A percentile compares a stretch with the other conserved stretches of the same genome.
Evolutionary conservation across 306 rosid species (phyloP).

Genomic region (Luffa aegyptiaca): DNA sequence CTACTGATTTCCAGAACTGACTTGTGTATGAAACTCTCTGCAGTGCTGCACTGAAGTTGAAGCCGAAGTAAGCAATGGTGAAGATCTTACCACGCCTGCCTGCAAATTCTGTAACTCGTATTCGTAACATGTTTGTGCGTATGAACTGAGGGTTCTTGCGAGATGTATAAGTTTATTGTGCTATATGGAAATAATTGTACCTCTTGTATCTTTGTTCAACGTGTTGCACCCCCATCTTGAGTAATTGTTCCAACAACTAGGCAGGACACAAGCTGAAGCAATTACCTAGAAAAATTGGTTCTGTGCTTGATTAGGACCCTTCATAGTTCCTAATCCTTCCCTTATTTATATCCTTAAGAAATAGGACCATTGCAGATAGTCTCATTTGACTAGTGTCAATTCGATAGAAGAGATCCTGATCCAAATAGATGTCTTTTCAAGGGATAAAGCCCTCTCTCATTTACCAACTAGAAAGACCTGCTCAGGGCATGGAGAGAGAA

Average conservation of each 20-base stretch:
- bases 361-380: neutral
- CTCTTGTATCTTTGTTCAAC: neutral
- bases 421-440: neutral
- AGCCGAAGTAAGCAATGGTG: neutral
- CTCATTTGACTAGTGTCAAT: neutral
- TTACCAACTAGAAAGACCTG: neutral
- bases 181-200: neutral
- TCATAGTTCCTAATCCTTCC: neutral
- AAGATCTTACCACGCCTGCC: neutral
- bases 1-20: neutral
- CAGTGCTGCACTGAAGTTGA: slow-evolving; percentile 12
- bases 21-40: neutral
- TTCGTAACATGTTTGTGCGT: neutral
- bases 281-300: neutral
- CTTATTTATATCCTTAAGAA: neutral
- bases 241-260: neutral
- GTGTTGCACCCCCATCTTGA: neutral
- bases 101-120: neutral
- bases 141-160: neutral
- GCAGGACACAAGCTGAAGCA: neutral
- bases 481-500: neutral
- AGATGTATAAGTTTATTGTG: neutral
- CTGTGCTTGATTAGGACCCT: neutral
- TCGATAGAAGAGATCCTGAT: neutral
- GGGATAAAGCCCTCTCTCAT: neutral